Evolutionary conservation across 1,284 basidiomycete species (phyloP).

Genomic region (Chondrostereum purpureum): DNA sequence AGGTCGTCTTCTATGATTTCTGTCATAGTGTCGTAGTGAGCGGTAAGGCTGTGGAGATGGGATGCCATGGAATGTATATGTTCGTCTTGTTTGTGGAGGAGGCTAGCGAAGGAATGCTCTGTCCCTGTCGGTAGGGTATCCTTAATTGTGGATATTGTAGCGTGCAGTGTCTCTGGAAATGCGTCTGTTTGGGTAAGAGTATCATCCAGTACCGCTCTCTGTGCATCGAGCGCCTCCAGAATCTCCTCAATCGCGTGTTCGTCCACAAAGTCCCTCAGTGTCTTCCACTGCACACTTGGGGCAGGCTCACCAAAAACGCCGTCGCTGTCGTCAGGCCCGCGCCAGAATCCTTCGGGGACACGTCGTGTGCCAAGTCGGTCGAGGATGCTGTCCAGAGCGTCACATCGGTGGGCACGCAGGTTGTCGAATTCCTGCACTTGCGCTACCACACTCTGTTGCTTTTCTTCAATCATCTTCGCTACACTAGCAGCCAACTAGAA

Average conservation of each 20-base stretch:
- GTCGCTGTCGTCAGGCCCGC: neutral
- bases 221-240: constrained; percentile 63
- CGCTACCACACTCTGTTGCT: constrained; percentile 49
- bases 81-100: constrained; percentile 26
- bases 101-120: neutral
- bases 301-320: neutral
- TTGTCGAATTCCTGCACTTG: constrained; percentile 71
- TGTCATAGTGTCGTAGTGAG: constrained; percentile 72
- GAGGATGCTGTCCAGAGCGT: constrained; percentile 58
- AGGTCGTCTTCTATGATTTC: constrained; percentile 35
- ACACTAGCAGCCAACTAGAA: constrained; percentile 65
- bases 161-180: constrained; percentile 56
- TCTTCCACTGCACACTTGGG: constrained; percentile 63
- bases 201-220: constrained; percentile 58
- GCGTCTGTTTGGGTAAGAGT: constrained; percentile 54
- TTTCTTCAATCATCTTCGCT: constrained; percentile 66
- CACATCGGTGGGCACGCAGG: constrained; percentile 47
- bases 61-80: constrained; percentile 60
- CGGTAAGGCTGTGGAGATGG: constrained; percentile 62
- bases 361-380: constrained; percentile 63
- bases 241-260: constrained; percentile 72
- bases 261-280: constrained; percentile 74
- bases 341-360: constrained; percentile 62
- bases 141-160: constrained; percentile 48
- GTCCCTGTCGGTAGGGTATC: constrained; percentile 36